phyloP scores from a whole-genome alignment of 768 basidiomycete species.

The Multifurca ochricompacta region DNA sequence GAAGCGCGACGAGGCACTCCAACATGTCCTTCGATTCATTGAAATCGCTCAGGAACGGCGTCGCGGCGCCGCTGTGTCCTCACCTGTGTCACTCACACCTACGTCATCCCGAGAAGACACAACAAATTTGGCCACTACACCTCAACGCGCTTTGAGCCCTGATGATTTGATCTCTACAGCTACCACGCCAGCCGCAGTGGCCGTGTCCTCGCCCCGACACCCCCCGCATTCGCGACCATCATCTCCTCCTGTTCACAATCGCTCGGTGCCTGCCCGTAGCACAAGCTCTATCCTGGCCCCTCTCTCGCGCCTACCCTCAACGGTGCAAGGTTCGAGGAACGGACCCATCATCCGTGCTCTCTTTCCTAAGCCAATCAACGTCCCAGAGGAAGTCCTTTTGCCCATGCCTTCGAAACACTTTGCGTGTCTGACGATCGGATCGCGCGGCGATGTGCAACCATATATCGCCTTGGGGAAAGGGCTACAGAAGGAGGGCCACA shows the following conservation, averaged over 20 bases:
- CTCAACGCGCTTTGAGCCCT: not conserved
- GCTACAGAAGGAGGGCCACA: constrained; percentile 36
- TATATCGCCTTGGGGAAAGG: constrained; percentile 40
- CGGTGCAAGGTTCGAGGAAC: constrained; percentile 26
- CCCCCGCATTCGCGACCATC: constrained; percentile 3
- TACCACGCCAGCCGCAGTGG: not conserved
- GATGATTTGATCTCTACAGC: not conserved
- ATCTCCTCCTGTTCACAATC: not conserved
- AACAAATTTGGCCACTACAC: not conserved
- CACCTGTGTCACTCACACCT: constrained; percentile 2
- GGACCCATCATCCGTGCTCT: constrained; percentile 26
- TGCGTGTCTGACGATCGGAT: constrained; percentile 57
- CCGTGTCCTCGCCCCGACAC: not conserved
- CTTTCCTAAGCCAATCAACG: constrained; percentile 42
- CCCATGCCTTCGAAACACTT: constrained; percentile 41
- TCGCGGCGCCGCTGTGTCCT: not conserved
- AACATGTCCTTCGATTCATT: not conserved
- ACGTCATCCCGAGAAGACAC: not conserved
- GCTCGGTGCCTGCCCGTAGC: constrained; percentile 12
- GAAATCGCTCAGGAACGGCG: constrained; percentile 5
- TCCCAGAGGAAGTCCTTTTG: constrained; percentile 32
- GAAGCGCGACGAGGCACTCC: constrained; percentile 9
- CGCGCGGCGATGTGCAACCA: constrained; percentile 46
- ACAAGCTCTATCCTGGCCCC: constrained; percentile 39
- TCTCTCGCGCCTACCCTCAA: constrained; percentile 35